Conservation (phyloP, 768 basidiomycete genomes). For the Podaxis sp. region DNA sequence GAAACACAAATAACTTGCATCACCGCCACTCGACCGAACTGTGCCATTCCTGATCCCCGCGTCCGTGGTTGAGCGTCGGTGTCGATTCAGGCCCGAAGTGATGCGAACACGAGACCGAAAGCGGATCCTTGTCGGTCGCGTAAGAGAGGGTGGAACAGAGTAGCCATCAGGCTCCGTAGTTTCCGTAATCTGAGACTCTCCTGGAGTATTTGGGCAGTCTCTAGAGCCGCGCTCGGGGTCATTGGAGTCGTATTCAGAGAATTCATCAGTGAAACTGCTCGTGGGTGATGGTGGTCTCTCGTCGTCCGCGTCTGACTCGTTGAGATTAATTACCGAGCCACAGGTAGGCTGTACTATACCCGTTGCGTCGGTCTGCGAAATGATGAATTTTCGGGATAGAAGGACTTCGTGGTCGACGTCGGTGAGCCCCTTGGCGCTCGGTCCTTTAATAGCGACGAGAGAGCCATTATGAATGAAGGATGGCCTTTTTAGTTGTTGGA, state of each 20-base stretch:
- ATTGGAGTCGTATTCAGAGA: background rate
- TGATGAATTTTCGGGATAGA: conserved; percentile 2
- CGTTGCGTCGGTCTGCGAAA: background rate
- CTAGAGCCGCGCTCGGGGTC: background rate
- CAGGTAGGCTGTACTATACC: background rate
- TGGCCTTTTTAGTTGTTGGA: background rate
- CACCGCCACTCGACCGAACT: conserved; percentile 4
- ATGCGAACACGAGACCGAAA: conserved; percentile 80
- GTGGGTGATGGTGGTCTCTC: background rate
- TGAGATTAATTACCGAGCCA: background rate
- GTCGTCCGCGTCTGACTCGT: conserved; percentile 9
- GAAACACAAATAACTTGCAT: conserved; percentile 22
- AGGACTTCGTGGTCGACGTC: background rate
- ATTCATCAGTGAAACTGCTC: background rate
- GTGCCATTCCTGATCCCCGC: background rate
- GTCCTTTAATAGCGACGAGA: background rate
- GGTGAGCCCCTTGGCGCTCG: background rate
- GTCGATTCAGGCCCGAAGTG: conserved; percentile 62
- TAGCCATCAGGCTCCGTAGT: background rate
- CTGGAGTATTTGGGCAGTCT: background rate
- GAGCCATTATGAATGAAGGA: background rate
- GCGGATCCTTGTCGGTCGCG: conserved; percentile 42
- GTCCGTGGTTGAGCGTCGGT: conserved; percentile 28
- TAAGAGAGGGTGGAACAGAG: conserved; percentile 15
- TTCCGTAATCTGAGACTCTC: background rate